These are phyloP conservation scores for Fragaria ananassa DNA, from an alignment of 306 rosid species.

Conservation along the genomic window DNA sequence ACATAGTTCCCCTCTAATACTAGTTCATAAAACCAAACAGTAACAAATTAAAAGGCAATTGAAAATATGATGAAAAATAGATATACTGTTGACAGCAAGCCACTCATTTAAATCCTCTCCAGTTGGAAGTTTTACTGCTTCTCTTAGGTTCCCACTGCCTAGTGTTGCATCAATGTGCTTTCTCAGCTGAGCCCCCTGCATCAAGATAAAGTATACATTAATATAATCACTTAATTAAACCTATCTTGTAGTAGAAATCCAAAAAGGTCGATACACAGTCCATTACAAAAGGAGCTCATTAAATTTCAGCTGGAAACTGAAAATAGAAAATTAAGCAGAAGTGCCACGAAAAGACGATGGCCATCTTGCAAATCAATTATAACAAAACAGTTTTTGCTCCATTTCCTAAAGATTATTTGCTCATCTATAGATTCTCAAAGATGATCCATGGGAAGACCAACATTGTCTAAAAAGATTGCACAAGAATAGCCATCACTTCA, in stretches of 20 bases:
- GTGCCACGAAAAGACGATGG: not conserved
- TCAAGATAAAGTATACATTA: constrained; percentile 9
- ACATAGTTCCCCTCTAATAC: not conserved
- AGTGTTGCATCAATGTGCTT: constrained; percentile 97
- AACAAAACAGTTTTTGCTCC: not conserved
- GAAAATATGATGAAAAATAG: constrained; percentile 21
- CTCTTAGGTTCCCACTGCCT: constrained; percentile 96
- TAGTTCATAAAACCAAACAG: not conserved
- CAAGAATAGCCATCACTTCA: not conserved
- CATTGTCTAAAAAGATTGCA: not conserved
- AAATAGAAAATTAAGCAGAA: not conserved
- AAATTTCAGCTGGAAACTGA: not conserved
- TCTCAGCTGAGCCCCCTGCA: constrained; percentile 98
- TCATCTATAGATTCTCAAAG: not conserved
- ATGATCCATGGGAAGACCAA: not conserved
- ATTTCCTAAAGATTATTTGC: not conserved
- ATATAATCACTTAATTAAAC: not conserved
- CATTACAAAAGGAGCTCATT: not conserved
- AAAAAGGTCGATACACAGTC: not conserved
- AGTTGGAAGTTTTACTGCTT: constrained; percentile 99
- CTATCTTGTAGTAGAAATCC: not conserved
- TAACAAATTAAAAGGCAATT: not conserved
- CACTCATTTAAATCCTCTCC: constrained; percentile 99
- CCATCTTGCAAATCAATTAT: not conserved
- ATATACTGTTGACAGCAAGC: constrained; percentile 96